These are phyloP conservation scores for Ogataea trehaloabstinens DNA, from an alignment of 805 yeast genomes.

Conservation along the genomic window DNA sequence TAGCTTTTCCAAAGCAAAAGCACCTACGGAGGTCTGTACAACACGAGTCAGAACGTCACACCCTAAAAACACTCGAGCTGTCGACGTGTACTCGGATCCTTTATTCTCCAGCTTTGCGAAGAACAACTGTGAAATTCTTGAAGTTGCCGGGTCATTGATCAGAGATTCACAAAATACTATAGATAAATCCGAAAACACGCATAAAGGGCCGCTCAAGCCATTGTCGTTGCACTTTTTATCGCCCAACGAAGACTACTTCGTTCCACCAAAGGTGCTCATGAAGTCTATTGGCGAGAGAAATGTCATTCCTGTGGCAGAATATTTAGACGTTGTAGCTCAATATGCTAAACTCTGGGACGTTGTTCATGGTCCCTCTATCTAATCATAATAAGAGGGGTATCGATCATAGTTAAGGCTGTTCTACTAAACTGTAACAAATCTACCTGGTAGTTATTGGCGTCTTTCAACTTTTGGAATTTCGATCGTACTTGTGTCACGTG, in stretches of 20 bases:
- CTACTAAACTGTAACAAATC: no score
- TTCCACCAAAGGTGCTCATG: constrained; percentile 15
- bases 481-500: constrained; percentile 34
- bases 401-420: neutral
- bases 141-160: constrained; percentile 12
- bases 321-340: constrained; percentile 13
- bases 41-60: neutral
- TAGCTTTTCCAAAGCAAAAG: no score
- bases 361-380: no score
- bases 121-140: constrained; percentile 12
- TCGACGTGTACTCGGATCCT: constrained; percentile 1
- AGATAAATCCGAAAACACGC: constrained; percentile 14
- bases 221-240: constrained; percentile 8
- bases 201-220: constrained; percentile 8
- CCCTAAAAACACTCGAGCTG: neutral
- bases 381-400: no score
- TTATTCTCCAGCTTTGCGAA: constrained; percentile 13
- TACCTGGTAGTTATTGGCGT: no score
- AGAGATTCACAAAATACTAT: constrained; percentile 10
- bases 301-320: constrained; percentile 17
- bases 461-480: no score
- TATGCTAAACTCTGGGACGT: constrained; percentile 13
- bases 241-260: constrained; percentile 12
- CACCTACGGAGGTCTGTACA: neutral
- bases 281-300: constrained; percentile 12